phyloP scores from a whole-genome alignment of 305 asterid species.

The Fraxinus albicans region DNA sequence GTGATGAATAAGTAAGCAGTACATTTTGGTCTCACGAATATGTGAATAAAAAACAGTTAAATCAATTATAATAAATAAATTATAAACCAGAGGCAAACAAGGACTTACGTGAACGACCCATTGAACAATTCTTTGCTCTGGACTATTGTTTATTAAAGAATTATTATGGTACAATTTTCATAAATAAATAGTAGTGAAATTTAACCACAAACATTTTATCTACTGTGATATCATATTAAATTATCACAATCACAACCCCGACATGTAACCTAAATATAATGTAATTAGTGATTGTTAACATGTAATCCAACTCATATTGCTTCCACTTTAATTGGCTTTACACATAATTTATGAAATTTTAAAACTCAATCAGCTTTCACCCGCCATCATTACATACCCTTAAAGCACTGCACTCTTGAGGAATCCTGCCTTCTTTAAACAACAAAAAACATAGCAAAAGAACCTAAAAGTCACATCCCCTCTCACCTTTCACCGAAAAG shows the following conservation, averaged over 20 bases:
- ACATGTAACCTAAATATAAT: conserved; percentile 34
- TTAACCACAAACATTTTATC: no score
- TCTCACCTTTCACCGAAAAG: conserved; percentile 82
- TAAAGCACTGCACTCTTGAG: conserved; percentile 48
- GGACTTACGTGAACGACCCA: no score
- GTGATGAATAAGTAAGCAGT: no score
- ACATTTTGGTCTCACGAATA: no score
- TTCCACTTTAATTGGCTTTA: conserved; percentile 50
- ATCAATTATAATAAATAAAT: no score
- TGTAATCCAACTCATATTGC: conserved; percentile 36
- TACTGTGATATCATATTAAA: no score
- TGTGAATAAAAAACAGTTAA: background rate
- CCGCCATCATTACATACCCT: conserved; percentile 59
- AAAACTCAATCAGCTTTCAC: conserved; percentile 47
- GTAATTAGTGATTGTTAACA: conserved; percentile 26
- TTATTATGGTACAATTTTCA: no score
- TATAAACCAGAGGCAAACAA: no score
- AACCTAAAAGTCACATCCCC: conserved; percentile 25
- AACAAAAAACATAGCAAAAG: conserved; percentile 14
- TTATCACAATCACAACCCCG: conserved; percentile 7
- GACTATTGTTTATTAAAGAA: no score
- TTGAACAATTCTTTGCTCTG: no score
- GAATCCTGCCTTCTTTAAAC: conserved; percentile 31
- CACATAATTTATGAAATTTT: conserved; percentile 38
- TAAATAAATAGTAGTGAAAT: no score